phyloP scores from a whole-genome alignment of 2,329 filamentous ascomycete species.

The Aspergillus arachidicola region DNA sequence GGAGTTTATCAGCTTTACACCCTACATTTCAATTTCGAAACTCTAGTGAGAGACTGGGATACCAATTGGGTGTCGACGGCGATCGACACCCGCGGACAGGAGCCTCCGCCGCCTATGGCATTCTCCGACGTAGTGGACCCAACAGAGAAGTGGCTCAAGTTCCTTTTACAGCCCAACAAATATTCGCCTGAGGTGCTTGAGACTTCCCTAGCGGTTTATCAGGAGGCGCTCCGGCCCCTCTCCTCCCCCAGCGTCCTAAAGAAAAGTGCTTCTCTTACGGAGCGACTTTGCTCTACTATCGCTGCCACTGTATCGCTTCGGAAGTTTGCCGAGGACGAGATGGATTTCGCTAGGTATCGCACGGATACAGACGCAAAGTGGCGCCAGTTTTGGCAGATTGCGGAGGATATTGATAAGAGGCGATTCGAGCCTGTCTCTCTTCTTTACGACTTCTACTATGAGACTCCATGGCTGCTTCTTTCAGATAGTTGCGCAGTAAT shows the following conservation, averaged over 20 bases:
- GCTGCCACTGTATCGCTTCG: constrained; percentile 69
- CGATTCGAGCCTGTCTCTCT: constrained; percentile 80
- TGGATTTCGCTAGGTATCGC: constrained; percentile 77
- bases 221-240: constrained; percentile 59
- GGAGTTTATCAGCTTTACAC: constrained; percentile 74
- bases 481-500: constrained; percentile 80
- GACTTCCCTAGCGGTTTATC: constrained; percentile 79
- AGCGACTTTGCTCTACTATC: constrained; percentile 74
- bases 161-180: constrained; percentile 79
- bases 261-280: constrained; percentile 63
- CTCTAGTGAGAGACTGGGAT: constrained; percentile 64
- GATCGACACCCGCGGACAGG: constrained; percentile 58
- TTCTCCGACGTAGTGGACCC: constrained; percentile 68
- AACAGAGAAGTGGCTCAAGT: constrained; percentile 82
- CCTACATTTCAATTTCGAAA: constrained; percentile 71
- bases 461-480: constrained; percentile 81
- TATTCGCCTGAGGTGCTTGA: constrained; percentile 81
- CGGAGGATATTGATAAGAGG: constrained; percentile 83
- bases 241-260: constrained; percentile 45
- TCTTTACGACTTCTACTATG: constrained; percentile 69
- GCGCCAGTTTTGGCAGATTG: constrained; percentile 83
- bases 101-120: constrained; percentile 60
- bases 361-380: constrained; percentile 78
- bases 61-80: constrained; percentile 71
- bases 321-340: constrained; percentile 62